phyloP scores from a whole-genome alignment of 148 eudicot genomes.

The Fagopyrum tataricum region DNA sequence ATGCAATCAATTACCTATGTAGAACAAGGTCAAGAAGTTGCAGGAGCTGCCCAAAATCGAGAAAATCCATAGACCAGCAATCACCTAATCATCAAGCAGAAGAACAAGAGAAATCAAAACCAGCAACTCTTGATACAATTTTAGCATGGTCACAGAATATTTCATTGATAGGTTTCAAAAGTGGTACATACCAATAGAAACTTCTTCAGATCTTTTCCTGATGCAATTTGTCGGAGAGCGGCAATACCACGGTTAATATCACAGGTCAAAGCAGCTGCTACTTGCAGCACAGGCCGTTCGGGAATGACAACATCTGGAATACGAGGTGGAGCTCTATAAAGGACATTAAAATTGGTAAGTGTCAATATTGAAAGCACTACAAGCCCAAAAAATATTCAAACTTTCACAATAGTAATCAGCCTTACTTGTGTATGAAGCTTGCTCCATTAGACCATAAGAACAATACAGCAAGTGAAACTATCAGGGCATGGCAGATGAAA shows the following conservation, averaged over 20 bases:
- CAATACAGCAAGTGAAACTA: conserved; percentile 44
- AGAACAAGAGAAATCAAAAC: not conserved
- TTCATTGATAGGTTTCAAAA: not conserved
- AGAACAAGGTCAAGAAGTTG: conserved; percentile 23
- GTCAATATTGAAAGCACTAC: not conserved
- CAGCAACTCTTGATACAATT: not conserved
- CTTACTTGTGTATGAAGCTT: conserved; percentile 39
- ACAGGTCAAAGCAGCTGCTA: conserved; percentile 37
- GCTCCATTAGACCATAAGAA: conserved; percentile 80
- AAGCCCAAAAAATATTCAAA: not conserved
- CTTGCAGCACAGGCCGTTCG: conserved; percentile 37
- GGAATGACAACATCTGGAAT: conserved; percentile 54
- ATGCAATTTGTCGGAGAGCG: conserved; percentile 40
- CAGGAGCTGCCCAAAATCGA: conserved; percentile 22
- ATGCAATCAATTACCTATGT: conserved; percentile 8
- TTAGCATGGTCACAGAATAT: not conserved
- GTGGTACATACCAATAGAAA: conserved; percentile 36
- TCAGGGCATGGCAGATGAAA: conserved; percentile 63
- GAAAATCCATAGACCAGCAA: conserved; percentile 19
- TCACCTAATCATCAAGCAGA: conserved; percentile 4
- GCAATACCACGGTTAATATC: conserved; percentile 46
- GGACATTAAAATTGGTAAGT: not conserved
- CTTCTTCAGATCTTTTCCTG: conserved; percentile 58
- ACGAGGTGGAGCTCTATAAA: conserved; percentile 38
- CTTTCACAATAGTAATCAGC: not conserved